Percentiles rank a stretch among this genome's conserved stretches.
Conservation (phyloP, 1,284 basidiomycete species). For the Cutaneotrichosporon spelunceum region DNA sequence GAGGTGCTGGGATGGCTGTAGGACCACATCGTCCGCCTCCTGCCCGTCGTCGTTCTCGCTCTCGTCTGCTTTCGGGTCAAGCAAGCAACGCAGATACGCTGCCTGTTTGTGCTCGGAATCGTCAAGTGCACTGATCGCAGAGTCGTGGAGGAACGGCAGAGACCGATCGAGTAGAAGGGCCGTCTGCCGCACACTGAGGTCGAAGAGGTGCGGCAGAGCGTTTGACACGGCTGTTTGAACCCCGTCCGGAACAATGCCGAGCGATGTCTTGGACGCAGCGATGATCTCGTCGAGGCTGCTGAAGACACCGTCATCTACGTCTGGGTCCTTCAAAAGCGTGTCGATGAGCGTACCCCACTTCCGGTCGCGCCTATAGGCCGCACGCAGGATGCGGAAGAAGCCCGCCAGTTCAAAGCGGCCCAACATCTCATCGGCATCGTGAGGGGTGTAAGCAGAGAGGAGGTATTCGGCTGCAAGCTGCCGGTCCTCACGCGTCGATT, state of each 20-base stretch:
- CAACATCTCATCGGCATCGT: slow-evolving; percentile 67
- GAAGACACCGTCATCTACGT: slow-evolving; percentile 63
- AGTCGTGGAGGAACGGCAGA: slow-evolving; percentile 62
- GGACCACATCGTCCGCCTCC: slow-evolving; percentile 3
- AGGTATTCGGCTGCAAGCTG: slow-evolving; percentile 93
- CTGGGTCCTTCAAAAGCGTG: slow-evolving; percentile 73
- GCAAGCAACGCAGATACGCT: slow-evolving; percentile 71
- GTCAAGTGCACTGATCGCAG: slow-evolving; percentile 38
- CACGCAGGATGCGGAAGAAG: slow-evolving; percentile 84
- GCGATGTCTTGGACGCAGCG: slow-evolving; percentile 32
- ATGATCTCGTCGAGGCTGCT: slow-evolving; percentile 61
- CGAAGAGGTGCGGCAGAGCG: slow-evolving; percentile 64
- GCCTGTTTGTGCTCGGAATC: slow-evolving; percentile 60
- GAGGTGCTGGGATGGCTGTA: slow-evolving; percentile 52
- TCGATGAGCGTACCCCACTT: slow-evolving; percentile 71
- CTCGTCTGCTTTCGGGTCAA: slow-evolving; percentile 61
- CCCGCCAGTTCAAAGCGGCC: slow-evolving; percentile 73
- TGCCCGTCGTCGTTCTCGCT: slow-evolving; percentile 9
- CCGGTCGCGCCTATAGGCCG: slow-evolving; percentile 70
- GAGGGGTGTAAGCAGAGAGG: slow-evolving; percentile 85
- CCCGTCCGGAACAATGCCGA: slow-evolving; percentile 43
- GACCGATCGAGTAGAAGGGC: slow-evolving; percentile 72
- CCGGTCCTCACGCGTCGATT: slow-evolving; percentile 79
- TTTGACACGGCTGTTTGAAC: slow-evolving; percentile 58
- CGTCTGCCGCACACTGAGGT: slow-evolving; percentile 62